Base-by-base conservation (phyloP, 225 moss, liverwort and hornwort genomes). In the Lunularia cruciata region DNA sequence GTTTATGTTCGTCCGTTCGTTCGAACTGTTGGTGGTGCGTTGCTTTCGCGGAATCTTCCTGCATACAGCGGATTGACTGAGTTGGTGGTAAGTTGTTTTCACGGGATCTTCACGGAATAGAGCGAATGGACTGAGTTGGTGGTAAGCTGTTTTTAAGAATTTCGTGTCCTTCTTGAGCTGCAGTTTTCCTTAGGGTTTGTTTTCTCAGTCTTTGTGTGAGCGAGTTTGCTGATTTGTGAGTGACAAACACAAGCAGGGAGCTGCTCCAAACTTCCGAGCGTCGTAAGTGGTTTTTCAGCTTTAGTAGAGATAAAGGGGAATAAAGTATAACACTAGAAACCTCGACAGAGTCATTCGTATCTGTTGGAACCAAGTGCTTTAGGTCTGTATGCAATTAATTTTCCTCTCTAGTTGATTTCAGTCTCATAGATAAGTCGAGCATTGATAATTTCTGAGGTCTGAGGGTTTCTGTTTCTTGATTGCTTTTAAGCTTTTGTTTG, bases 121-220 rank as follows among this genome's bases (percentile, higher is more conserved):
- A n/a, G n/a, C n/a, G n/a, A n/a, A n/a, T n/a, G n/a, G n/a, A n/a
- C n/a, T n/a, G n/a, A n/a, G n/a, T n/a, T n/a, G n/a, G n/a, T n/a
- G n/a, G n/a, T n/a, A n/a, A n/a, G n/a, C n/a, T n/a, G n/a, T n/a
- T n/a, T n/a, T n/a, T n/a, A n/a, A n/a, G n/a, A n/a, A n/a, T n/a
- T n/a, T n/a, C n/a, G n/a, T n/a, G n/a, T n/a, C n/a, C n/a, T n/a
- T n/a, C n/a, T n/a, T n/a, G n/a, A n/a, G n/a, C 58, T 35, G 34
- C 4, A n/a, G 6, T 58, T 5, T 36, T 58, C 13, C 58, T 58
- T 58, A 58, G 58, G 58, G 58, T 58, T 58, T 58, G 58, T 18
- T 57, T n/a, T n/a, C 16, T 35, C 30, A 28, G 16, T 14, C 15
- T 31, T 2, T 5, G 1, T 32, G 31, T 10, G 14, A 10, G 9